phyloP scores from a whole-genome alignment of 2,329 filamentous ascomycete species.

The Ceratocystis harringtonii region DNA sequence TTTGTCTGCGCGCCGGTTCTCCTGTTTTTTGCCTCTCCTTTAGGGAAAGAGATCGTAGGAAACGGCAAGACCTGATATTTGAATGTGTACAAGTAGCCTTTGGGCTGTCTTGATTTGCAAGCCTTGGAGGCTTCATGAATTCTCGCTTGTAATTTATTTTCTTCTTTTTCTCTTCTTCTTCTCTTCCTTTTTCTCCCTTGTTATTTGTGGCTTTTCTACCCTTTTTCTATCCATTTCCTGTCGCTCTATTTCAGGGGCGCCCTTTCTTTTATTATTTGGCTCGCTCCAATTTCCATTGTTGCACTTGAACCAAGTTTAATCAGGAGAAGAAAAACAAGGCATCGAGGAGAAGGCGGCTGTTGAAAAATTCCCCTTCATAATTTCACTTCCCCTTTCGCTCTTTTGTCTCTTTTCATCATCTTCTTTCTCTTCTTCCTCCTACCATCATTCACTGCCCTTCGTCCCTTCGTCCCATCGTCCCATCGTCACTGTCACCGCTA shows the following conservation, averaged over 20 bases:
- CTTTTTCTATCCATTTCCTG: no score
- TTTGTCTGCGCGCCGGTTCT: neutral
- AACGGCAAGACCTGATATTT: neutral
- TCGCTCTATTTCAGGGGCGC: neutral
- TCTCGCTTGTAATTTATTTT: neutral
- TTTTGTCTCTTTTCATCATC: neutral
- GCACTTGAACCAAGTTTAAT: neutral
- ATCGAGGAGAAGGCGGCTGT: neutral
- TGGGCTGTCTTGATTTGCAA: neutral
- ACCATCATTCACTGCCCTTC: neutral
- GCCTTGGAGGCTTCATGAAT: neutral
- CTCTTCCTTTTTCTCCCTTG: neutral
- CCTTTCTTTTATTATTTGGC: neutral
- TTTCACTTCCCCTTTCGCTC: neutral
- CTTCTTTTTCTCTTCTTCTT: neutral
- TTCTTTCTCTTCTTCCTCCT: neutral
- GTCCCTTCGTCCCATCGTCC: no score
- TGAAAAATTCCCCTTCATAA: neutral
- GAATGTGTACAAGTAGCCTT: neutral
- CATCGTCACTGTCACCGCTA: neutral
- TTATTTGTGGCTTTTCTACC: neutral
- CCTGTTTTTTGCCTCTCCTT: neutral
- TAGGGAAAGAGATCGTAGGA: neutral
- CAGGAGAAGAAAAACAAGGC: conserved; percentile 1
- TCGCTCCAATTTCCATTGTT: conserved; percentile 1